Percentiles rank a stretch among this genome's conserved stretches.
phyloP scores from a whole-genome alignment of 164 flowering plant species.

The Saururus chinensis region DNA sequence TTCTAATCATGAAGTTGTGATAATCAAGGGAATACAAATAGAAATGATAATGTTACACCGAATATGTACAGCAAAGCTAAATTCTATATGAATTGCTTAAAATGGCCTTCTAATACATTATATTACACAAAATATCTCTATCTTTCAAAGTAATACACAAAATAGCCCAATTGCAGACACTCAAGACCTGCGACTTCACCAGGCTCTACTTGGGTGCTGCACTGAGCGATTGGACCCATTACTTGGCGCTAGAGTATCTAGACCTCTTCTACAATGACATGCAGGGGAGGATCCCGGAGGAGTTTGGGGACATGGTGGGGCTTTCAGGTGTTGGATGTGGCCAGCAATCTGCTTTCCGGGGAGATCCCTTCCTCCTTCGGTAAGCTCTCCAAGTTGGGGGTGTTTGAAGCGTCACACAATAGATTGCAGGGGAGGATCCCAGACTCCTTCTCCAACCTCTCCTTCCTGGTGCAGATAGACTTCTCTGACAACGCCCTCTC shows the following conservation, averaged over 20 bases:
- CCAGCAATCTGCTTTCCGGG: slow-evolving; percentile 73
- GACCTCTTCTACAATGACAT: slow-evolving; percentile 85
- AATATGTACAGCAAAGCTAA: no score
- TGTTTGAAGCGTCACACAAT: slow-evolving; percentile 87
- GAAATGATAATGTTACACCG: no score
- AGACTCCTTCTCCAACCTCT: slow-evolving; percentile 66
- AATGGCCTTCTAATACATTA: no score
- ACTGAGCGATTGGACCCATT: slow-evolving; percentile 56
- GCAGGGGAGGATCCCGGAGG: slow-evolving; percentile 65
- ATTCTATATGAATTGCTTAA: no score
- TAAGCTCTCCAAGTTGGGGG: slow-evolving; percentile 54
- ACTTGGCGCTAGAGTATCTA: slow-evolving; percentile 70
- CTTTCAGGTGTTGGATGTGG: slow-evolving; percentile 61
- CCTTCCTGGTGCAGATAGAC: slow-evolving; percentile 84
- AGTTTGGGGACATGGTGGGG: slow-evolving; percentile 67
- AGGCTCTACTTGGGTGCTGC: slow-evolving; percentile 74
- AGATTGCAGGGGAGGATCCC: slow-evolving; percentile 76
- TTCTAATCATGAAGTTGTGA: no score
- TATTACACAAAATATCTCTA: no score
- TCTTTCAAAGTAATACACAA: no score
- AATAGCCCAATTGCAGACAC: slow-evolving; percentile 55
- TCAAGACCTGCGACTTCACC: slow-evolving; percentile 72
- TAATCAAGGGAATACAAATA: no score
- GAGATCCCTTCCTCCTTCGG: slow-evolving; percentile 72
- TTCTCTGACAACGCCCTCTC: slow-evolving; percentile 67